Percentiles rank a stretch among this genome's conserved stretches.
phyloP scores from a whole-genome alignment of 352 stramenopile genomes.

The Thalassiosira mediterranea region DNA sequence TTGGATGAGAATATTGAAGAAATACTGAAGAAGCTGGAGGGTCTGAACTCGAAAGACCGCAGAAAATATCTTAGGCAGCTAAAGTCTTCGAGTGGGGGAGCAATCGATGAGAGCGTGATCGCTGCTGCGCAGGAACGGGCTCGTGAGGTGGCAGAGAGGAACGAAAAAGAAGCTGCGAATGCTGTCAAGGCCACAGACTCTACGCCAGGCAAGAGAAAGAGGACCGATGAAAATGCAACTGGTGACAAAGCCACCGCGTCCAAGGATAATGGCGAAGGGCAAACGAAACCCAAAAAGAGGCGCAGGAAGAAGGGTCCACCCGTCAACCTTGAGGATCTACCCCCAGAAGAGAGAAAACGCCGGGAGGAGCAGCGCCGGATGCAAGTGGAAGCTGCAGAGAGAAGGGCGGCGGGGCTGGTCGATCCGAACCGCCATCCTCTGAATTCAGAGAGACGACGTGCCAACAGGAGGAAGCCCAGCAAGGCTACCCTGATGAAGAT shows the following conservation, averaged over 20 bases:
- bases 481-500: constrained; percentile 26
- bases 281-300: constrained; percentile 23
- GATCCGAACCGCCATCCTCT: constrained; percentile 65
- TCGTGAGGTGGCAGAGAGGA: constrained; percentile 41
- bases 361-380: constrained; percentile 70
- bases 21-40: constrained; percentile 58
- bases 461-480: constrained; percentile 75
- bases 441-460: constrained; percentile 76
- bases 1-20: constrained; percentile 27
- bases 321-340: constrained; percentile 47
- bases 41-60: constrained; percentile 80
- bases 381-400: constrained; percentile 65
- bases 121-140: constrained; percentile 38
- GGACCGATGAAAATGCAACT: constrained; percentile 6
- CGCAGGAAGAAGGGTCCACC: constrained; percentile 37
- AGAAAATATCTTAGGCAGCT: constrained; percentile 72
- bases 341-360: constrained; percentile 68
- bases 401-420: constrained; percentile 38
- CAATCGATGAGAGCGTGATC: constrained; percentile 32
- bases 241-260: background rate
- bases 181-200: constrained; percentile 17
- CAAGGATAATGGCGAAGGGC: constrained; percentile 8
- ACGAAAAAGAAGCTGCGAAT: constrained; percentile 44
- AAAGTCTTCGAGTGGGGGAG: constrained; percentile 4
- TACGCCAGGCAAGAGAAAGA: constrained; percentile 16